Percentiles rank a stretch among this genome's conserved stretches.
Conservation (phyloP, 1,284 basidiomycete genomes). For the Ganoderma sp. region DNA sequence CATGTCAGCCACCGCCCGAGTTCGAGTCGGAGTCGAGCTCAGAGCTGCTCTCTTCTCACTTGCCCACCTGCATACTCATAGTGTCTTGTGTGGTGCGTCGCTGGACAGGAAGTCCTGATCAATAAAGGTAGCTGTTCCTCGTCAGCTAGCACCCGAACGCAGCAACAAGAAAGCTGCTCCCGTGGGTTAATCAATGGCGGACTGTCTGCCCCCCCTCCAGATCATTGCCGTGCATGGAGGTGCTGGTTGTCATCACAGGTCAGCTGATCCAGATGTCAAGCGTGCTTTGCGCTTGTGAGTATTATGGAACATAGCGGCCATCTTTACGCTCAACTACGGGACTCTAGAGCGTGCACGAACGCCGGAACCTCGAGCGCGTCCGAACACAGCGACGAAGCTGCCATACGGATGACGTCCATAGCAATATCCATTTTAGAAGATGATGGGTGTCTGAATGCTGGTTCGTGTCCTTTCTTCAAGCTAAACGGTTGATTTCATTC, state of each 20-base stretch:
- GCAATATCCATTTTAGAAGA: slow-evolving; percentile 67
- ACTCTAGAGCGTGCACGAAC: slow-evolving; percentile 52
- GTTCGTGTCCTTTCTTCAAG: slow-evolving; percentile 40
- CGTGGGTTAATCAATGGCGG: not conserved
- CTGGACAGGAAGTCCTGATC: not conserved
- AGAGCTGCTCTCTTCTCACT: not conserved
- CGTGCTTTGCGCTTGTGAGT: slow-evolving; percentile 58
- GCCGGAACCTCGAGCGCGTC: slow-evolving; percentile 39
- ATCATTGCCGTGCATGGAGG: slow-evolving; percentile 69
- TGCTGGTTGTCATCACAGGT: slow-evolving; percentile 60
- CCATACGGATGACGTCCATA: slow-evolving; percentile 53
- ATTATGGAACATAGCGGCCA: not conserved
- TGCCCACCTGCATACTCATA: not conserved
- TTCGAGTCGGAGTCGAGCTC: too few species aligned
- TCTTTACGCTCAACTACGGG: not conserved
- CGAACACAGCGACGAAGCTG: slow-evolving; percentile 28
- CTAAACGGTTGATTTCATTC: not conserved
- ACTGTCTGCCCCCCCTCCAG: slow-evolving; percentile 11
- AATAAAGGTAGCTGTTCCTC: not conserved
- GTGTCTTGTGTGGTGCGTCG: not conserved
- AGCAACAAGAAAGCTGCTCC: not conserved
- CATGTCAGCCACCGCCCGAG: too few species aligned
- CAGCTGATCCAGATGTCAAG: slow-evolving; percentile 55
- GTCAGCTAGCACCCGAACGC: not conserved
- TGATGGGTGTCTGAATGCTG: slow-evolving; percentile 68